Evolutionary conservation across 2,329 filamentous ascomycete species (phyloP).

Genomic region (Fusarium hostae): DNA sequence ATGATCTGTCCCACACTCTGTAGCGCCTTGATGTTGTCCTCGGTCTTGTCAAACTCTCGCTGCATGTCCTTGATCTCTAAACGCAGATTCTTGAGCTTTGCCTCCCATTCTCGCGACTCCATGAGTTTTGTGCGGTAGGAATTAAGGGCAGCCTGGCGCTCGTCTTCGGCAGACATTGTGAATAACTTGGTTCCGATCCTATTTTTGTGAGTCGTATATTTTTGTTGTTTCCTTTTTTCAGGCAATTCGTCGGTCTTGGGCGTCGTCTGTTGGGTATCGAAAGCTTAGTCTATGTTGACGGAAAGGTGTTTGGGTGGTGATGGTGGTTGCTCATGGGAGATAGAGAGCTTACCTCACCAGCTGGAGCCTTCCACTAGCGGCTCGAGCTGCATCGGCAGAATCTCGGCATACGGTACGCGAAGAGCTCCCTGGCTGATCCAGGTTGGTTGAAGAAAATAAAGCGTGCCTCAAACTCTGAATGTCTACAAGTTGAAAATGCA

Average conservation of each 20-base stretch:
- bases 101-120: slow-evolving; percentile 98
- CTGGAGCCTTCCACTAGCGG: slow-evolving; percentile 52
- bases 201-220: background rate
- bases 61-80: slow-evolving; percentile 96
- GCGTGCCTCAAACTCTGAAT: background rate
- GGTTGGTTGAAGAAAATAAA: background rate
- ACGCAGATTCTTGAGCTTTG: slow-evolving; percentile 93
- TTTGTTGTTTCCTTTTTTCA: background rate
- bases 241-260: background rate
- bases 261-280: slow-evolving; percentile 17
- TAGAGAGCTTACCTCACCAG: slow-evolving; percentile 56
- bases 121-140: slow-evolving; percentile 85
- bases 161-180: slow-evolving; percentile 65
- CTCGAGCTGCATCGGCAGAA: slow-evolving; percentile 46
- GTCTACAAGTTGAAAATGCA: background rate
- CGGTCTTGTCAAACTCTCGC: slow-evolving; percentile 94
- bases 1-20: slow-evolving; percentile 99
- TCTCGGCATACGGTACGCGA: slow-evolving; percentile 36
- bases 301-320: slow-evolving; percentile 28
- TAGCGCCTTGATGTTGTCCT: slow-evolving; percentile 99
- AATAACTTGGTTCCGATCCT: slow-evolving; percentile 13
- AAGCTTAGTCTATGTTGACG: slow-evolving; percentile 30
- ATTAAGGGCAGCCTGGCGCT: slow-evolving; percentile 76
- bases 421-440: background rate
- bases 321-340: slow-evolving; percentile 38